A percentile compares a stretch with the other conserved stretches of the same genome.
Conservation (phyloP, 163 green algal genomes). For the Chlamydomonas reinhardtii region DNA sequence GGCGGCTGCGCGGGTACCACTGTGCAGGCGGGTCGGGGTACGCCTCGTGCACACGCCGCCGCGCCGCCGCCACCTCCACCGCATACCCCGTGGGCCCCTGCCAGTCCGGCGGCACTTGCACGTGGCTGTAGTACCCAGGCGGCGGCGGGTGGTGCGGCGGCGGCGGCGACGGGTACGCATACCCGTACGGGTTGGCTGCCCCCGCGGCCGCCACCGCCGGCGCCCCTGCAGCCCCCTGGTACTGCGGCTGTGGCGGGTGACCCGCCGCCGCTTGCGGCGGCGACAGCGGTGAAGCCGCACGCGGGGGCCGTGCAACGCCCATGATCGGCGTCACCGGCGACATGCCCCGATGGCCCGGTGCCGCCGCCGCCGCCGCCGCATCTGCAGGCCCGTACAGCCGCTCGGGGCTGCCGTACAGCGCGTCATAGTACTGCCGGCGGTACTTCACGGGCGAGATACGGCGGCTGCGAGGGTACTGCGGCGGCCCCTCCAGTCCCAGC, state of each 20-base stretch:
- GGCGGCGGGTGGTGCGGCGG: no score
- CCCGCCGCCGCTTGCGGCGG: not conserved
- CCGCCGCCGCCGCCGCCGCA: no score
- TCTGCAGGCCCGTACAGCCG: not conserved
- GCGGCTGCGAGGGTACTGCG: conserved; percentile 18
- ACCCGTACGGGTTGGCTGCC: not conserved
- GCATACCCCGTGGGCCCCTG: not conserved
- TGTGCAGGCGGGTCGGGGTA: not conserved
- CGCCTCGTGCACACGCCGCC: not conserved
- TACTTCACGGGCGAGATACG: not conserved
- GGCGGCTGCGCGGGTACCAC: not conserved
- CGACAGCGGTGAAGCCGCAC: no score
- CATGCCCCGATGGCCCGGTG: no score
- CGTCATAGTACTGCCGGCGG: conserved; percentile 7
- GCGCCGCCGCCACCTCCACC: not conserved
- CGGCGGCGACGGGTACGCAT: not conserved
- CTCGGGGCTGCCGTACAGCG: conserved; percentile 34
- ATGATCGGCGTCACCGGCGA: not conserved
- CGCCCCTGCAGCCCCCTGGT: no score
- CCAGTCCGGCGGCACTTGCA: not conserved
- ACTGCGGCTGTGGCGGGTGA: not conserved
- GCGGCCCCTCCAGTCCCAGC: conserved; percentile 17
- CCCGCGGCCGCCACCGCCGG: no score
- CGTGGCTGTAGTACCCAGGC: not conserved
- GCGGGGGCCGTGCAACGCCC: no score